Evolutionary conservation across 2,329 filamentous ascomycete genomes (phyloP).

Genomic region (Phialophora expanda): DNA sequence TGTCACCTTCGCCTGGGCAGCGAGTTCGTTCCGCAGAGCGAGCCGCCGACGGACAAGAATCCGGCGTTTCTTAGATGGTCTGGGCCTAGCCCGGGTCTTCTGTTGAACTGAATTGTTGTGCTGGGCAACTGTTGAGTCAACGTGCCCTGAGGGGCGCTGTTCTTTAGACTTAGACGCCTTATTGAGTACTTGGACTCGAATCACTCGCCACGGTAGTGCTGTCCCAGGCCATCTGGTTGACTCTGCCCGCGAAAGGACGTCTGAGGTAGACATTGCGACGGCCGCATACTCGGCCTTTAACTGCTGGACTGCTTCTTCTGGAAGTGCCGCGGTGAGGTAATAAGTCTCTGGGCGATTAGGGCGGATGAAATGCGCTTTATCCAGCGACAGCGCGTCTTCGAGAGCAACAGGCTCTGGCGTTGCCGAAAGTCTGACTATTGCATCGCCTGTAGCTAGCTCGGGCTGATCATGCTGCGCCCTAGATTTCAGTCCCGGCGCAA

Average conservation of each 20-base stretch:
- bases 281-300: conserved; percentile 27
- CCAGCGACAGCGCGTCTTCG: conserved; percentile 13
- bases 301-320: conserved; percentile 5
- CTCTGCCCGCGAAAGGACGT: conserved; percentile 22
- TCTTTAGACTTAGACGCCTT: background rate
- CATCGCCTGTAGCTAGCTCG: conserved; percentile 4
- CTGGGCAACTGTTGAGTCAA: background rate
- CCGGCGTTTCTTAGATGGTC: conserved; percentile 38
- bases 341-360: conserved; percentile 31
- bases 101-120: background rate
- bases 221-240: conserved; percentile 36
- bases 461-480: background rate
- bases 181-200: conserved; percentile 21
- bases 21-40: conserved; percentile 20
- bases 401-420: conserved; percentile 26
- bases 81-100: background rate
- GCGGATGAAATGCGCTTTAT: conserved; percentile 24
- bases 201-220: conserved; percentile 34
- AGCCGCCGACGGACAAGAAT: conserved; percentile 32
- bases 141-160: background rate
- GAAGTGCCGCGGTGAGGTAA: conserved; percentile 34
- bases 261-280: conserved; percentile 26
- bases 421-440: conserved; percentile 30
- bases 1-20: conserved; percentile 26
- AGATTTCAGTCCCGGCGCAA: conserved; percentile 14